Evolutionary conservation across 2,329 filamentous ascomycete genomes (phyloP).

Genomic region (Fusarium luffae): DNA sequence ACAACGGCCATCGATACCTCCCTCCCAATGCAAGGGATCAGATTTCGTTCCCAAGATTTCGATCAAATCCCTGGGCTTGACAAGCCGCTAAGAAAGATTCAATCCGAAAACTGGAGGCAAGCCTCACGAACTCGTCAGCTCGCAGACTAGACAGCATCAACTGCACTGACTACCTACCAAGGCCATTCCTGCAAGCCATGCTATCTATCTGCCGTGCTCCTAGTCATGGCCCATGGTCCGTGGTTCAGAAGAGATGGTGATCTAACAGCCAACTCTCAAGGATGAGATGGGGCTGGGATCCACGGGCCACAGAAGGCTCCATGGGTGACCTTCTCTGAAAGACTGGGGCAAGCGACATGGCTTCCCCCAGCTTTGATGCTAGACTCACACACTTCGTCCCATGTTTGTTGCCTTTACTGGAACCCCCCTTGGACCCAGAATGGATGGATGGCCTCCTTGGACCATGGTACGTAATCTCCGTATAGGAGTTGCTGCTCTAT

Average conservation of each 20-base stretch:
- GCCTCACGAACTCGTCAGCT: neutral
- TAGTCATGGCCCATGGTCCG: constrained; percentile 27
- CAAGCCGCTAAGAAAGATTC: no score
- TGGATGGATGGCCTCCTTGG: constrained; percentile 31
- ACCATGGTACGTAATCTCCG: constrained; percentile 44
- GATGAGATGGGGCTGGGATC: constrained; percentile 29
- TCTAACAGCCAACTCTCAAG: constrained; percentile 33
- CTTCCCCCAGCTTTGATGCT: constrained; percentile 38
- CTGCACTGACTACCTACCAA: neutral
- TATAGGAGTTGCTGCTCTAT: constrained; percentile 33
- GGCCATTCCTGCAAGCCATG: neutral
- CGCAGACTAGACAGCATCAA: neutral
- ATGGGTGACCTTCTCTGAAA: constrained; percentile 33
- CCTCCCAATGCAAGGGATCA: constrained; percentile 15
- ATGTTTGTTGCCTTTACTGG: constrained; percentile 36
- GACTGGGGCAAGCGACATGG: constrained; percentile 37
- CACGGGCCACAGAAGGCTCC: constrained; percentile 35
- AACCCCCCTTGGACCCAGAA: constrained; percentile 40
- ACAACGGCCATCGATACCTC: constrained; percentile 21
- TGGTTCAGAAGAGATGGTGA: constrained; percentile 39
- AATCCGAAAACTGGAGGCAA: neutral
- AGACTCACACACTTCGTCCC: constrained; percentile 41
- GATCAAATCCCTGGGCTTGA: neutral
- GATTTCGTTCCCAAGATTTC: neutral
- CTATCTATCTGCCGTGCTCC: constrained; percentile 13